A percentile compares a stretch with the other conserved stretches of the same genome.
Evolutionary conservation across 257 asterid species (phyloP).

Genomic region (Osmanthus fragrans): DNA sequence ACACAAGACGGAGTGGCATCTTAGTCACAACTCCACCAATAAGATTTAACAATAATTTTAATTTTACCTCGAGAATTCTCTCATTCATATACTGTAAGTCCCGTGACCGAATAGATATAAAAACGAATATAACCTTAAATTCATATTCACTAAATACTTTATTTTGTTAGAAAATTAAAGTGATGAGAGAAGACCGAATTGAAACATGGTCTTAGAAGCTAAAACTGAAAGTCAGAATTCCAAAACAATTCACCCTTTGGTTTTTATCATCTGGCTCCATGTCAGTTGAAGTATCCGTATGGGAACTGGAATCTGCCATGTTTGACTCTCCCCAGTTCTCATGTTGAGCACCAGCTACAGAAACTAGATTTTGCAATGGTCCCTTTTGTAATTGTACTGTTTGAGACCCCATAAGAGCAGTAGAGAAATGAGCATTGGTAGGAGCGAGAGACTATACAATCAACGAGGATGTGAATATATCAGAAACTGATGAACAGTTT

Average conservation of each 20-base stretch:
- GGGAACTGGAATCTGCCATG: conserved; percentile 35
- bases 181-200: background rate
- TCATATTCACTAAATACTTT: background rate
- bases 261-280: conserved; percentile 43
- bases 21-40: conserved; percentile 30
- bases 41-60: background rate
- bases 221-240: background rate
- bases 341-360: conserved; percentile 46
- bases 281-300: conserved; percentile 39
- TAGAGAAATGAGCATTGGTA: conserved; percentile 41
- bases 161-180: no score
- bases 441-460: conserved; percentile 44
- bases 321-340: conserved; percentile 39
- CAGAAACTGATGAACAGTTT: conserved; percentile 14
- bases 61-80: background rate
- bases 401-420: conserved; percentile 46
- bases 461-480: conserved; percentile 20
- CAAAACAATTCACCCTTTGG: conserved; percentile 25
- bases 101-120: background rate
- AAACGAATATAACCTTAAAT: background rate
- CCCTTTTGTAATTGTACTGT: conserved; percentile 45
- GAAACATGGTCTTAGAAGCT: background rate
- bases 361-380: conserved; percentile 35
- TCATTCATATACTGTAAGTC: background rate
- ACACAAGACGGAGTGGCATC: conserved; percentile 30